These are phyloP conservation scores for Pezicula radicicola DNA, from an alignment of 2,329 filamentous ascomycete genomes.

Conservation along the genomic window DNA sequence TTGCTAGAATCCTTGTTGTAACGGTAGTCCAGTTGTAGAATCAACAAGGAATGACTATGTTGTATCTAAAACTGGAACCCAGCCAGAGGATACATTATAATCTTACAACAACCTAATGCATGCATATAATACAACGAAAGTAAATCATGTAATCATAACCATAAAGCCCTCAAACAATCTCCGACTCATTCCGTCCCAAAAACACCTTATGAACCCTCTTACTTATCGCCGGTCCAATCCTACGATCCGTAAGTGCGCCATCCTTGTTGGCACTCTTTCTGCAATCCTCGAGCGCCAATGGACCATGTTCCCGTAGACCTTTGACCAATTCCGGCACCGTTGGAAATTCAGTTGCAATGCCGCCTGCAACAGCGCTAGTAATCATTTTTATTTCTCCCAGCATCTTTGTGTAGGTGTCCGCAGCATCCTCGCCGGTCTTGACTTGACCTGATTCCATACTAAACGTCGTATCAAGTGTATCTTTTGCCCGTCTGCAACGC, in stretches of 20 bases:
- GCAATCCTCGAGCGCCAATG: slow-evolving; percentile 59
- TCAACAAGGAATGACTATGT: too few relatives aligned
- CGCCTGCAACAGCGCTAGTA: slow-evolving; percentile 69
- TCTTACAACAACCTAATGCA: too few relatives aligned
- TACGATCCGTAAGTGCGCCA: slow-evolving; percentile 50
- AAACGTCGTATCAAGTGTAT: slow-evolving; percentile 57
- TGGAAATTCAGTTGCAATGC: slow-evolving; percentile 60
- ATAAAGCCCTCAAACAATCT: background rate
- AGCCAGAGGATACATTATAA: too few relatives aligned
- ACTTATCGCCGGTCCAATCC: slow-evolving; percentile 56
- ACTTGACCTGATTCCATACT: slow-evolving; percentile 81
- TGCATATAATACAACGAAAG: too few relatives aligned
- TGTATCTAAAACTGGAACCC: too few relatives aligned
- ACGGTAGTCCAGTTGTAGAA: too few relatives aligned
- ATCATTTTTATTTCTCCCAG: slow-evolving; percentile 71
- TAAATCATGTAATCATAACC: too few relatives aligned
- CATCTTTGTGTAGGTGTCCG: slow-evolving; percentile 72
- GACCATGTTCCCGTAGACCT: slow-evolving; percentile 55
- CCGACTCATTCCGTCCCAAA: slow-evolving; percentile 44
- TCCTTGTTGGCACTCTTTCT: slow-evolving; percentile 54
- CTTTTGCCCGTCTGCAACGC: slow-evolving; percentile 32
- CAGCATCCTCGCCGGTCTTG: slow-evolving; percentile 59
- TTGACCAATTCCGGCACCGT: slow-evolving; percentile 55
- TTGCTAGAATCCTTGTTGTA: too few relatives aligned
- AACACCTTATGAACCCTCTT: slow-evolving; percentile 59